Evolutionary conservation across 106 monocot genomes (phyloP).

Genomic region (Allium fistulosum): DNA sequence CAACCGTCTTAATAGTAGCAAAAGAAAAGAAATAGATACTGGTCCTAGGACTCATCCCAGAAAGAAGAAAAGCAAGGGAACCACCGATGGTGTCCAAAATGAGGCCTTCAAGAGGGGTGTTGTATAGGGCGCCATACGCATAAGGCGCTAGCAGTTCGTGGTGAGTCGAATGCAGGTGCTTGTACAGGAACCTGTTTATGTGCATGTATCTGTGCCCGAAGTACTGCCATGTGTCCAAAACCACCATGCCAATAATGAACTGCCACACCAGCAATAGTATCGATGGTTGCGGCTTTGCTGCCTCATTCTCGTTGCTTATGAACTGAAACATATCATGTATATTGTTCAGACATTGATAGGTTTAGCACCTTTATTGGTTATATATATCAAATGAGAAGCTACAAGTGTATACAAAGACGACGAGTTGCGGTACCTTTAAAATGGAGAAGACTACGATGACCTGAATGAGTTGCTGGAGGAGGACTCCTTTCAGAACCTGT

Average conservation of each 20-base stretch:
- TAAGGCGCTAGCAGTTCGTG: constrained; percentile 23
- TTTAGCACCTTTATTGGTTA: too few species aligned
- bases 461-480: too few species aligned
- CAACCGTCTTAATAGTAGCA: constrained; percentile 5
- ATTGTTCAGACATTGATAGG: too few species aligned
- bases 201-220: constrained; percentile 27
- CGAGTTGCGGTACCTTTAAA: too few species aligned
- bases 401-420: too few species aligned
- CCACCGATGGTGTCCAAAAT: constrained; percentile 25
- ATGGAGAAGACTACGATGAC: too few species aligned
- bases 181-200: constrained; percentile 4
- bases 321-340: too few species aligned
- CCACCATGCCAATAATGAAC: constrained; percentile 23
- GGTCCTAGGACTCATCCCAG: constrained; percentile 28
- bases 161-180: constrained; percentile 1
- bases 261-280: background rate
- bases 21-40: constrained; percentile 36
- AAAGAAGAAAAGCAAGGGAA: constrained; percentile 17
- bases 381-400: too few species aligned
- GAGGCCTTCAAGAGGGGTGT: constrained; percentile 27
- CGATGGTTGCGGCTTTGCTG: too few species aligned
- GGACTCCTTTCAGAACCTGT: too few species aligned
- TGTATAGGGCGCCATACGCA: constrained; percentile 30
- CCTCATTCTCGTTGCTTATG: too few species aligned
- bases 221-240: constrained; percentile 31